Conservation (phyloP, 768 basidiomycete genomes). For the Nidularia sp. region DNA sequence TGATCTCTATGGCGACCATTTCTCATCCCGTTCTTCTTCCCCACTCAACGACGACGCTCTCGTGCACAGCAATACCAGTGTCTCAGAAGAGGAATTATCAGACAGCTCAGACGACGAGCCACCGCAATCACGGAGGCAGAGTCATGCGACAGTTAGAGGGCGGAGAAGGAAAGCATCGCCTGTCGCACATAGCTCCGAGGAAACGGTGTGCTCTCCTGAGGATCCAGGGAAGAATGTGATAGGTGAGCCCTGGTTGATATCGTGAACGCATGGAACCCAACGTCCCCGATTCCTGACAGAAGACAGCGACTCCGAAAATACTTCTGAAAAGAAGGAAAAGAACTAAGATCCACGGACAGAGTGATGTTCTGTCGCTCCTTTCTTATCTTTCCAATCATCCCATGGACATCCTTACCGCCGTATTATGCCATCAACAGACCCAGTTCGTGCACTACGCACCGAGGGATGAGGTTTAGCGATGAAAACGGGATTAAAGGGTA, state of each 20-base stretch:
- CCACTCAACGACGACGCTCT: slow-evolving; percentile 3
- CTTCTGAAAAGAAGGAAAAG: background rate
- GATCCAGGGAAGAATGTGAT: too few species aligned
- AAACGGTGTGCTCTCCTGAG: background rate
- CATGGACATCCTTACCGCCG: background rate
- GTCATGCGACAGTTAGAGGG: background rate
- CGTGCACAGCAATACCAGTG: background rate
- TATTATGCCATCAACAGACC: too few species aligned
- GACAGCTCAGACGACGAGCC: slow-evolving; percentile 1
- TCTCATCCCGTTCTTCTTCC: slow-evolving; percentile 12
- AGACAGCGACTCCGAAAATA: background rate
- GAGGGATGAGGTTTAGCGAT: too few species aligned
- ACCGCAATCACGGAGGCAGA: slow-evolving; percentile 5
- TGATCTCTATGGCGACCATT: slow-evolving; percentile 18
- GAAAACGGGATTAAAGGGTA: too few species aligned
- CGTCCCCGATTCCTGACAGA: background rate
- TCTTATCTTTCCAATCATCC: background rate
- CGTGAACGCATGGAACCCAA: background rate
- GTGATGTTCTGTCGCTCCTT: background rate
- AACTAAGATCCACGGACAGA: background rate
- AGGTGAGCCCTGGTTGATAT: background rate
- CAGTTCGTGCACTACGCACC: too few species aligned
- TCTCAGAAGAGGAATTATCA: background rate
- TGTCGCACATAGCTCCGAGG: background rate
- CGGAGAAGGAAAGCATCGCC: background rate